Evolutionary conservation across 148 eudicot species (phyloP).

Genomic region (Arbutus unedo): DNA sequence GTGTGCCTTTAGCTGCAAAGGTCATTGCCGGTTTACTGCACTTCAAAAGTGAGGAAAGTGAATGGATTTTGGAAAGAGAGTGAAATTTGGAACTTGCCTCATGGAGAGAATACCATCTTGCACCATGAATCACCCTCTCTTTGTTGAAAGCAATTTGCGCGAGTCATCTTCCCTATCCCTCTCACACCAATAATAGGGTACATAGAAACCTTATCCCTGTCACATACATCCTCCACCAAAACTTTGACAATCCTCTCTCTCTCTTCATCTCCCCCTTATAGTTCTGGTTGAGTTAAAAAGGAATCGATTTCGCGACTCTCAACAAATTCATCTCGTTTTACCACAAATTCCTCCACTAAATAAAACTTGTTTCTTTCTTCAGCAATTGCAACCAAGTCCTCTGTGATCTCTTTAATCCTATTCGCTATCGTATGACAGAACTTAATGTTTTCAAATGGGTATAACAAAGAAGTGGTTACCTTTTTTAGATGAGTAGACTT

Average conservation of each 20-base stretch:
- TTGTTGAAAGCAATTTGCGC: neutral
- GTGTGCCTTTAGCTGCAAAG: slow-evolving; percentile 10
- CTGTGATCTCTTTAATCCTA: neutral
- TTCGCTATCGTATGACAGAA: slow-evolving; percentile 16
- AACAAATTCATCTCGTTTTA: neutral
- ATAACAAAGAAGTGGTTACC: neutral
- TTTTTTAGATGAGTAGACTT: neutral
- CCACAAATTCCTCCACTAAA: neutral
- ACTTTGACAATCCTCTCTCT: slow-evolving; percentile 4
- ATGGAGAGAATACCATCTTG: neutral
- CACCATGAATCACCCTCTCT: neutral
- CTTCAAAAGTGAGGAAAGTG: neutral
- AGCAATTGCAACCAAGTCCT: slow-evolving; percentile 10
- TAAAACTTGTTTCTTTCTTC: slow-evolving; percentile 22
- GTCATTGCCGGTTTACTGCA: neutral
- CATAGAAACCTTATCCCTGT: neutral
- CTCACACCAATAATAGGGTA: slow-evolving; percentile 4
- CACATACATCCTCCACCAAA: neutral
- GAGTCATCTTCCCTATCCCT: neutral
- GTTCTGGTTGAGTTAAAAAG: neutral
- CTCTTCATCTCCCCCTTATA: neutral
- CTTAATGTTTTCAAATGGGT: neutral
- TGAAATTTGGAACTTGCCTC: neutral
- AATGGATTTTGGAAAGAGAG: neutral
- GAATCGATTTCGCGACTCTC: neutral